These are phyloP conservation scores for Aspergillus sp. DNA, from an alignment of 2,329 filamentous ascomycete species.

Conservation along the genomic window DNA sequence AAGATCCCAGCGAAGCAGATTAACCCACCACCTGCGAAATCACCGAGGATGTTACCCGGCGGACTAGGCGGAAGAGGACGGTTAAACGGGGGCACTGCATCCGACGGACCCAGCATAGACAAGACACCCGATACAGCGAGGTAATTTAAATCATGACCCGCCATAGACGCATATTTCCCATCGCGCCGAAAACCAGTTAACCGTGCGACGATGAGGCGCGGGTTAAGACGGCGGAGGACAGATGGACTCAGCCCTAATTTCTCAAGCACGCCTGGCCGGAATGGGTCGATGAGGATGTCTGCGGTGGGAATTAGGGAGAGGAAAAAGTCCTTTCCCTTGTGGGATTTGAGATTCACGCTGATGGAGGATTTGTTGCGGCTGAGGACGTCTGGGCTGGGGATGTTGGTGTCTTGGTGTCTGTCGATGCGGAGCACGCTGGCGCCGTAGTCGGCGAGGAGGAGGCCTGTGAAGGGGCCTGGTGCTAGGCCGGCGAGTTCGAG, in stretches of 20 bases:
- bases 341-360: slow-evolving; percentile 67
- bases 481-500: slow-evolving; percentile 60
- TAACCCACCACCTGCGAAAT: slow-evolving; percentile 81
- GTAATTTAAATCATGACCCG: slow-evolving; percentile 91
- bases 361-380: slow-evolving; percentile 74
- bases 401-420: slow-evolving; percentile 43
- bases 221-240: slow-evolving; percentile 61
- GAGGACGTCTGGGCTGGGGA: slow-evolving; percentile 61
- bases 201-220: slow-evolving; percentile 68
- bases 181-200: slow-evolving; percentile 86
- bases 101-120: slow-evolving; percentile 61
- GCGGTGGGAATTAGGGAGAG: slow-evolving; percentile 54
- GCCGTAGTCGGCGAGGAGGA: slow-evolving; percentile 80
- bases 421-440: slow-evolving; percentile 80
- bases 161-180: slow-evolving; percentile 75
- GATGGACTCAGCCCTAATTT: slow-evolving; percentile 66
- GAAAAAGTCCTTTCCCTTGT: slow-evolving; percentile 52
- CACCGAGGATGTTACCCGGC: slow-evolving; percentile 74
- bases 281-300: slow-evolving; percentile 84
- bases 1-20: slow-evolving; percentile 73
- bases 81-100: slow-evolving; percentile 58
- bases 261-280: slow-evolving; percentile 81
- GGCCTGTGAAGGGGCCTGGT: slow-evolving; percentile 73
- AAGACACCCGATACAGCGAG: slow-evolving; percentile 76
- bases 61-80: slow-evolving; percentile 26